Conservation (phyloP, 345 rosid genomes). For the Arabidopsis thaliana region DNA sequence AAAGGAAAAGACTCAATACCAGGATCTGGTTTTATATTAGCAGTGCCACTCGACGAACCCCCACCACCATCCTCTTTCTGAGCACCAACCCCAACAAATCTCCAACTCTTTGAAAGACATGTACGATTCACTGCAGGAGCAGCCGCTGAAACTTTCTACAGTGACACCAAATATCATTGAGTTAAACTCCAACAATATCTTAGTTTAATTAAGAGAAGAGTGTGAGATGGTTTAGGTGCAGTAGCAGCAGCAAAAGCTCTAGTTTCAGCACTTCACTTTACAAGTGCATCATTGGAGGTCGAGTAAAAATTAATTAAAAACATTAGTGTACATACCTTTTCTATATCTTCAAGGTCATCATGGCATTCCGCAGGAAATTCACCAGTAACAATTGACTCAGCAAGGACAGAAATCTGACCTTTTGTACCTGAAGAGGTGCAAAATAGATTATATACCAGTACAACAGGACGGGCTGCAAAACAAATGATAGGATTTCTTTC, state of each 20-base stretch:
- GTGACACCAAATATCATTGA: conserved; percentile 2
- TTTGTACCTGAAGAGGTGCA: conserved; percentile 62
- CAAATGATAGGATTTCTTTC: background rate
- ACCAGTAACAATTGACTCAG: conserved; percentile 68
- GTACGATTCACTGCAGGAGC: conserved; percentile 8
- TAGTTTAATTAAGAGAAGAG: background rate
- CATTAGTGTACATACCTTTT: conserved; percentile 26
- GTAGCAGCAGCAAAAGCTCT: conserved; percentile 8
- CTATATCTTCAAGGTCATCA: conserved; percentile 31
- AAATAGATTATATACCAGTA: conserved; percentile 12
- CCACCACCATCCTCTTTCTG: conserved; percentile 36
- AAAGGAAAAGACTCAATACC: conserved; percentile 43
- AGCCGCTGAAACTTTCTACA: conserved; percentile 32
- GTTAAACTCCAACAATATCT: conserved; percentile 15
- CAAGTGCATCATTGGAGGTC: background rate
- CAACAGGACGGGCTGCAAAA: background rate
- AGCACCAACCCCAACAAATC: conserved; percentile 38
- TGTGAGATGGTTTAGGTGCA: conserved; percentile 12
- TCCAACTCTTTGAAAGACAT: conserved; percentile 39
- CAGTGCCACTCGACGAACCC: conserved; percentile 37
- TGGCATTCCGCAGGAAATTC: conserved; percentile 43
- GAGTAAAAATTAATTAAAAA: background rate
- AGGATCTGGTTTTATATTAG: conserved; percentile 51
- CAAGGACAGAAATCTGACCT: conserved; percentile 68
- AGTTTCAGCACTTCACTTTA: background rate